These are phyloP conservation scores for Curvularia lunata DNA, from an alignment of 2,329 filamentous ascomycete species.

Conservation along the genomic window DNA sequence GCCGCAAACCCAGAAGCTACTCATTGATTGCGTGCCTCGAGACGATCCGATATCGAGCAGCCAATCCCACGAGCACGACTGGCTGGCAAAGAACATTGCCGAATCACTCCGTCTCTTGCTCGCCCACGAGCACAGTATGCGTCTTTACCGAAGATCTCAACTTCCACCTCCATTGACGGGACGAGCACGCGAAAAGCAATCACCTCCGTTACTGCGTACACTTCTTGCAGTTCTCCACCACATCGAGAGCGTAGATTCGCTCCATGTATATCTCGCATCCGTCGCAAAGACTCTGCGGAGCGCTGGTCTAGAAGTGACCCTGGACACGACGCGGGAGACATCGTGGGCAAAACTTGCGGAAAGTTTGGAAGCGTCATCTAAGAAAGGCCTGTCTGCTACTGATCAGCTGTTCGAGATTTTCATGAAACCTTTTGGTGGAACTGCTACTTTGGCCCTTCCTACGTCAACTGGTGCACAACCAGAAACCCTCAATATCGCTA, in stretches of 20 bases:
- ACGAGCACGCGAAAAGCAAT: slow-evolving; percentile 56
- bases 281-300: slow-evolving; percentile 30
- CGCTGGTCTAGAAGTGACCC: slow-evolving; percentile 40
- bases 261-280: slow-evolving; percentile 44
- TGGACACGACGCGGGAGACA: slow-evolving; percentile 35
- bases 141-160: slow-evolving; percentile 71
- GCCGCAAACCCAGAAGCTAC: slow-evolving; percentile 62
- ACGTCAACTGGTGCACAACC: slow-evolving; percentile 23
- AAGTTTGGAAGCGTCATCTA: slow-evolving; percentile 36
- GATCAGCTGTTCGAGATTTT: slow-evolving; percentile 43
- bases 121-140: slow-evolving; percentile 77
- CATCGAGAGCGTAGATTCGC: slow-evolving; percentile 43
- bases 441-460: slow-evolving; percentile 37
- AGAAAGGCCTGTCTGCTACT: slow-evolving; percentile 37
- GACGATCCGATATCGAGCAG: slow-evolving; percentile 52
- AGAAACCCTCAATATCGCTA: slow-evolving; percentile 36
- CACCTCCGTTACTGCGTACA: slow-evolving; percentile 66
- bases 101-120: slow-evolving; percentile 77
- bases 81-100: slow-evolving; percentile 69
- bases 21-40: slow-evolving; percentile 71
- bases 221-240: slow-evolving; percentile 63
- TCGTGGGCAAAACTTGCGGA: slow-evolving; percentile 38
- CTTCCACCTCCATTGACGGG: slow-evolving; percentile 64
- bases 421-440: slow-evolving; percentile 39
- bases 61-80: slow-evolving; percentile 41